phyloP scores from a whole-genome alignment of 2,329 filamentous ascomycete species.

The Thelonectria discophora region DNA sequence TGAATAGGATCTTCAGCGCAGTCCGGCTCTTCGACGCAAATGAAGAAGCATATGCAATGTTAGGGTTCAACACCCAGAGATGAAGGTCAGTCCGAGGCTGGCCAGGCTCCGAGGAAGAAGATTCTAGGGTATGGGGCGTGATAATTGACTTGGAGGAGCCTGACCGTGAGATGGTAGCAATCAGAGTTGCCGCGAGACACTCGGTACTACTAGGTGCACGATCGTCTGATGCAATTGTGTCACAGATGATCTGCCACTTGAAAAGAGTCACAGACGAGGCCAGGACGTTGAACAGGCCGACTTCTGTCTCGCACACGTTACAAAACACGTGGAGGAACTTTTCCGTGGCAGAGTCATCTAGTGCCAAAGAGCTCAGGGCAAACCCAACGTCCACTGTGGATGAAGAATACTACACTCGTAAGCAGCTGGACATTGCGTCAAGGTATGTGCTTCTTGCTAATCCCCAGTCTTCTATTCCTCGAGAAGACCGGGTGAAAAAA shows the following conservation, averaged over 20 bases:
- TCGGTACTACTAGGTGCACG: slow-evolving; percentile 53
- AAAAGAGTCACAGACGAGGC: slow-evolving; percentile 60
- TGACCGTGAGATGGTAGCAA: slow-evolving; percentile 63
- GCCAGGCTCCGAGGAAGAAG: slow-evolving; percentile 9
- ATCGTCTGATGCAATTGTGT: slow-evolving; percentile 37
- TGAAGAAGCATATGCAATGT: slow-evolving; percentile 61
- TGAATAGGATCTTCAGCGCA: slow-evolving; percentile 65
- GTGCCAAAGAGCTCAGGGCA: slow-evolving; percentile 42
- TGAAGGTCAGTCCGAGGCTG: slow-evolving; percentile 49
- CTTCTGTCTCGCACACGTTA: slow-evolving; percentile 53
- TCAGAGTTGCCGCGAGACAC: slow-evolving; percentile 62
- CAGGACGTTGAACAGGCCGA: slow-evolving; percentile 59
- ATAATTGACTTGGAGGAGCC: slow-evolving; percentile 66
- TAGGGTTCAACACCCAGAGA: slow-evolving; percentile 66
- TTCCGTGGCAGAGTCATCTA: slow-evolving; percentile 34
- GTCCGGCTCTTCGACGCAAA: slow-evolving; percentile 40
- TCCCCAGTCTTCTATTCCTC: slow-evolving; percentile 60
- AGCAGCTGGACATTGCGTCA: slow-evolving; percentile 29
- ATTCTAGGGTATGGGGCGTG: slow-evolving; percentile 45
- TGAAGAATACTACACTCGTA: slow-evolving; percentile 51
- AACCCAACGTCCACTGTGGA: slow-evolving; percentile 44
- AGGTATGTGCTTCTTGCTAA: slow-evolving; percentile 54
- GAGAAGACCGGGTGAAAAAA: slow-evolving; percentile 58
- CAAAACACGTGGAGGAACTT: slow-evolving; percentile 56
- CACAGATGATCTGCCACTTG: slow-evolving; percentile 65